These are phyloP conservation scores for Corrigiola litoralis DNA, from an alignment of 179 eudicot genomes.

Conservation along the genomic window DNA sequence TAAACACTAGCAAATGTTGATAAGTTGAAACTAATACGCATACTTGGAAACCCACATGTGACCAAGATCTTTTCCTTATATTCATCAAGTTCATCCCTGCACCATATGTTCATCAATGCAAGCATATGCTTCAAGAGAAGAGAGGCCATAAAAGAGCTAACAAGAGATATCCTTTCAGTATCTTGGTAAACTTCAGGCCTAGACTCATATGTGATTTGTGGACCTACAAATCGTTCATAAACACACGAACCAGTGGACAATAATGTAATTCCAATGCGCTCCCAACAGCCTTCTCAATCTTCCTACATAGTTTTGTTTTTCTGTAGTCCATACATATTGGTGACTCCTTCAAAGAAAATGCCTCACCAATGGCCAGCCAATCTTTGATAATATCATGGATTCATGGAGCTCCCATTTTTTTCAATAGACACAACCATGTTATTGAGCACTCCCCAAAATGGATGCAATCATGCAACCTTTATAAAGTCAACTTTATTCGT, in stretches of 20 bases:
- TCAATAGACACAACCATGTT: slow-evolving; percentile 99
- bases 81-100: slow-evolving; percentile 98
- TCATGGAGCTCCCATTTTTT: slow-evolving; percentile 53
- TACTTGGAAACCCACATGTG: slow-evolving; percentile 13
- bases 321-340: slow-evolving; percentile 98
- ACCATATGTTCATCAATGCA: slow-evolving; percentile 95
- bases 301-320: slow-evolving; percentile 87
- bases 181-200: slow-evolving; percentile 56
- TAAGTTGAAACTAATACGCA: neutral
- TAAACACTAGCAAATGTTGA: neutral
- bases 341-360: slow-evolving; percentile 69
- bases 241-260: slow-evolving; percentile 81
- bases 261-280: slow-evolving; percentile 70
- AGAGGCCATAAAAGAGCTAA: slow-evolving; percentile 91
- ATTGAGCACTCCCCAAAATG: slow-evolving; percentile 91
- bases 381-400: slow-evolving; percentile 28
- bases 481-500: slow-evolving; percentile 58
- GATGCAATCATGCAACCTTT: slow-evolving; percentile 43
- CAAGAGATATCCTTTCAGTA: slow-evolving; percentile 91
- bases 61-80: slow-evolving; percentile 76
- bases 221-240: slow-evolving; percentile 75
- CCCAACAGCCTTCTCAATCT: slow-evolving; percentile 81
- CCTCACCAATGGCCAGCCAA: slow-evolving; percentile 29
- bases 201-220: slow-evolving; percentile 82
- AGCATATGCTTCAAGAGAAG: slow-evolving; percentile 70